Conservation (phyloP, 2,329 filamentous ascomycete species). For the Aspergillus floridensis region DNA sequence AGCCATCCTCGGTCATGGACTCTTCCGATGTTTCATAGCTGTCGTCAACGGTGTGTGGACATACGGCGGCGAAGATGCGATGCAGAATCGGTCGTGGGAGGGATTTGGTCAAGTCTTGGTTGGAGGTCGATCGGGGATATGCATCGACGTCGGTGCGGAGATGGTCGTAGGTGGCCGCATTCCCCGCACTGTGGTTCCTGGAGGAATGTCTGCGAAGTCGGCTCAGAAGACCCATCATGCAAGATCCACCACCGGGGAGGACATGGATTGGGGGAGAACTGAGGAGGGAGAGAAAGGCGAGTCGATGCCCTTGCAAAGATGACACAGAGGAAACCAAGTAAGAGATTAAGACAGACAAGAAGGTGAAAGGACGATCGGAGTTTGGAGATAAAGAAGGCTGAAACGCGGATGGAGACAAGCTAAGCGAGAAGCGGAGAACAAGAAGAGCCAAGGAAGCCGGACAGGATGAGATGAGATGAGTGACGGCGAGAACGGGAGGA, state of each 20-base stretch:
- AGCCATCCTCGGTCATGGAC: conserved; percentile 72
- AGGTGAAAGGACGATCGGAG: not conserved
- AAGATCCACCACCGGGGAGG: not conserved
- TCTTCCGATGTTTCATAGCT: conserved; percentile 80
- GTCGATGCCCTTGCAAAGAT: not conserved
- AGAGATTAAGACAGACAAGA: not conserved
- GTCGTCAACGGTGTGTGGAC: conserved; percentile 75
- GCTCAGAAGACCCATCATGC: conserved; percentile 33
- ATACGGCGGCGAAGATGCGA: conserved; percentile 77
- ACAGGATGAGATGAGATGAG: not conserved
- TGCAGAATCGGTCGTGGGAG: conserved; percentile 70
- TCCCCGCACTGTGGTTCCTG: conserved; percentile 28
- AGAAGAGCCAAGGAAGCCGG: not conserved
- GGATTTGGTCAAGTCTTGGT: conserved; percentile 43
- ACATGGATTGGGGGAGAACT: conserved; percentile 3
- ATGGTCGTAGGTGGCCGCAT: conserved; percentile 22
- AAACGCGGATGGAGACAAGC: conserved; percentile 1
- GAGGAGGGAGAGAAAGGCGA: not conserved
- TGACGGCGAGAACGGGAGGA: not conserved
- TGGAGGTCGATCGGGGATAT: conserved; percentile 19
- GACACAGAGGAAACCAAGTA: not conserved
- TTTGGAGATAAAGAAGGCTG: conserved; percentile 2
- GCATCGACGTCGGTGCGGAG: conserved; percentile 20
- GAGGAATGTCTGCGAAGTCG: conserved; percentile 30
- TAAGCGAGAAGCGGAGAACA: conserved; percentile 1